A percentile compares a stretch with the other conserved stretches of the same genome.
These are phyloP conservation scores for Hortiboletus campestris DNA, from an alignment of 768 basidiomycete species.

Conservation along the genomic window DNA sequence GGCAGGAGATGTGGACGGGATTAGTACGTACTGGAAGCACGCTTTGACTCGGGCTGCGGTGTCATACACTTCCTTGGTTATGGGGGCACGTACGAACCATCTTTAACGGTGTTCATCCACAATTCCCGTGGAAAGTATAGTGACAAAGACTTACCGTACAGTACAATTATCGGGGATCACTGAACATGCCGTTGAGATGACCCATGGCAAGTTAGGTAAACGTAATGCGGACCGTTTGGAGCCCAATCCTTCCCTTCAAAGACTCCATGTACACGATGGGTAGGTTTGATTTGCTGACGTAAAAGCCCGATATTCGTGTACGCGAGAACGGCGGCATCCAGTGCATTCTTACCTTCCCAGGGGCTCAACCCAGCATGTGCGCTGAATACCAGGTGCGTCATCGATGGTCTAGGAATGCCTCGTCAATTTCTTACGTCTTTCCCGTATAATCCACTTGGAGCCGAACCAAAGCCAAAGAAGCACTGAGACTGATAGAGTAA, in stretches of 20 bases:
- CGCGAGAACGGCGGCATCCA: constrained; percentile 85
- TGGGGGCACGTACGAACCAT: constrained; percentile 74
- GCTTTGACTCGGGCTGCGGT: constrained; percentile 59
- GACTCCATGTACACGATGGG: constrained; percentile 77
- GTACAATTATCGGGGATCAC: constrained; percentile 84
- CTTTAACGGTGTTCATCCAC: constrained; percentile 29
- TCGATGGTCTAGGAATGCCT: neutral
- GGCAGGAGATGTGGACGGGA: neutral
- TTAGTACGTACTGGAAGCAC: constrained; percentile 63
- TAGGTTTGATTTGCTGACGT: constrained; percentile 78
- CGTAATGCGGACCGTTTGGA: constrained; percentile 53
- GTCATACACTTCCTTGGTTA: constrained; percentile 55
- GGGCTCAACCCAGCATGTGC: constrained; percentile 79
- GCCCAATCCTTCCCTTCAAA: constrained; percentile 76
- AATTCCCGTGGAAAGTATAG: neutral
- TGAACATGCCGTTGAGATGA: constrained; percentile 25
- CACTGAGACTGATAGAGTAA: constrained; percentile 61
- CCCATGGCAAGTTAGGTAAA: neutral
- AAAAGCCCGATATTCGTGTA: constrained; percentile 78
- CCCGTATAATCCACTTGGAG: constrained; percentile 66
- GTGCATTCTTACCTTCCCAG: constrained; percentile 81
- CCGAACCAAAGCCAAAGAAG: constrained; percentile 61
- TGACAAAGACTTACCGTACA: constrained; percentile 48
- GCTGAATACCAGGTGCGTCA: constrained; percentile 33
- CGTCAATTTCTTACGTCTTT: constrained; percentile 53